These are phyloP conservation scores for Ampelomyces quisqualis DNA, from an alignment of 2,329 filamentous ascomycete species.

Conservation along the genomic window DNA sequence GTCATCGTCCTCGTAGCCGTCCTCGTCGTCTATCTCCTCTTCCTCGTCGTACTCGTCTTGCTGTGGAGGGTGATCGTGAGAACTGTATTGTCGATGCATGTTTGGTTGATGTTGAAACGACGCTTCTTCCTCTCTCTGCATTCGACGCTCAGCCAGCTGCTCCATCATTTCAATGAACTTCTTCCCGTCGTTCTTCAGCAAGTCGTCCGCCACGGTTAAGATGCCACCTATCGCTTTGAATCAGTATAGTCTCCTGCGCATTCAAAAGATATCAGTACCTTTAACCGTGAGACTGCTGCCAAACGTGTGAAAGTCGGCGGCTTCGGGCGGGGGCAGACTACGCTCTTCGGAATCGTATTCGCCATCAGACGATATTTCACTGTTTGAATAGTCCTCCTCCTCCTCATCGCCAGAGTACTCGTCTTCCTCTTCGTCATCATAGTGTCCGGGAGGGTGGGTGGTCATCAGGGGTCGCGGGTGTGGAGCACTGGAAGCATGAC, in stretches of 20 bases:
- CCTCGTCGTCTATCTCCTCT: conserved; percentile 62
- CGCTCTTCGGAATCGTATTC: conserved; percentile 66
- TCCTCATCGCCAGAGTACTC: conserved; percentile 59
- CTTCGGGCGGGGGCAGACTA: conserved; percentile 64
- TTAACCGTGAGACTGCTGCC: conserved; percentile 96
- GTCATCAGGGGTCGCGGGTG: conserved; percentile 61
- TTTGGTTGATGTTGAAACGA: conserved; percentile 64
- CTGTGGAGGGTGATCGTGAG: conserved; percentile 68
- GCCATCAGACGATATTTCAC: conserved; percentile 67
- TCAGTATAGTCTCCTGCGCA: conserved; percentile 23
- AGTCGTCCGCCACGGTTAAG: conserved; percentile 95
- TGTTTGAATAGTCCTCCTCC: conserved; percentile 53
- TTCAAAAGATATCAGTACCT: conserved; percentile 50
- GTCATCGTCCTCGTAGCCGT: conserved; percentile 64
- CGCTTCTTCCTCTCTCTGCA: conserved; percentile 96
- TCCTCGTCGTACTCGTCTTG: conserved; percentile 78
- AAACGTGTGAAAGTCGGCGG: conserved; percentile 93
- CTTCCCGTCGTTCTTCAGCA: conserved; percentile 97
- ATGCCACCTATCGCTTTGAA: conserved; percentile 71
- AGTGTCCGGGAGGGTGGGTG: conserved; percentile 62
- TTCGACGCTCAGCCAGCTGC: conserved; percentile 92
- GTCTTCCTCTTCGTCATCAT: conserved; percentile 53
- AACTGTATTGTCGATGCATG: conserved; percentile 49
- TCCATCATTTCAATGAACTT: conserved; percentile 99
- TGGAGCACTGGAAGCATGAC: conserved; percentile 54